These are phyloP conservation scores for Phialophora verrucosa DNA, from an alignment of 2,329 filamentous ascomycete species.

Conservation along the genomic window DNA sequence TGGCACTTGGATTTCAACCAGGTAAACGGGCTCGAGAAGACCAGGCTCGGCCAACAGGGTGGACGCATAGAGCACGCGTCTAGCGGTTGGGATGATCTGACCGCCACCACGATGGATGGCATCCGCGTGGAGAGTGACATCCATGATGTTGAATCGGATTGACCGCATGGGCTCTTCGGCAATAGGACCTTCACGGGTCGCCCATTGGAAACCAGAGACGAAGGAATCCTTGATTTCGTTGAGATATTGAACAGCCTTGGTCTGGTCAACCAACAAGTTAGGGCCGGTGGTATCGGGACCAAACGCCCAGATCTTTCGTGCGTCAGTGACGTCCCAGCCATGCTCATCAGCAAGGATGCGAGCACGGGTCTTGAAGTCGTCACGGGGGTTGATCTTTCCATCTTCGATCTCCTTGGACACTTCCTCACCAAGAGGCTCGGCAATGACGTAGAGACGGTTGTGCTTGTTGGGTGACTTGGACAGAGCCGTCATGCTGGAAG, in stretches of 20 bases:
- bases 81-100: slow-evolving; percentile 96
- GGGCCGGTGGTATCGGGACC: slow-evolving; percentile 96
- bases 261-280: slow-evolving; percentile 99
- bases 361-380: slow-evolving; percentile 98
- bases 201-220: slow-evolving; percentile 99
- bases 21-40: slow-evolving; percentile 96
- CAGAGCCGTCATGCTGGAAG: slow-evolving; percentile 92
- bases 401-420: slow-evolving; percentile 86
- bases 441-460: slow-evolving; percentile 98
- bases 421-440: slow-evolving; percentile 89
- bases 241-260: slow-evolving; percentile 99
- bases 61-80: slow-evolving; percentile 95
- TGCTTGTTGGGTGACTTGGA: slow-evolving; percentile 99
- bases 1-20: slow-evolving; percentile 98
- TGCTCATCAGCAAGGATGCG: slow-evolving; percentile 94
- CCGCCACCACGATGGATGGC: slow-evolving; percentile 99
- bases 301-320: slow-evolving; percentile 99
- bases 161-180: slow-evolving; percentile 98
- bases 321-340: slow-evolving; percentile 99
- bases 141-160: slow-evolving; percentile 97
- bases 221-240: slow-evolving; percentile 99
- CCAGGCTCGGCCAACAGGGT: slow-evolving; percentile 87
- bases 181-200: slow-evolving; percentile 93
- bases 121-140: slow-evolving; percentile 99
- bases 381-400: slow-evolving; percentile 91